A percentile compares a stretch with the other conserved stretches of the same genome.
phyloP scores from a whole-genome alignment of 345 rosid genomes.

The Corchorus capsularis region DNA sequence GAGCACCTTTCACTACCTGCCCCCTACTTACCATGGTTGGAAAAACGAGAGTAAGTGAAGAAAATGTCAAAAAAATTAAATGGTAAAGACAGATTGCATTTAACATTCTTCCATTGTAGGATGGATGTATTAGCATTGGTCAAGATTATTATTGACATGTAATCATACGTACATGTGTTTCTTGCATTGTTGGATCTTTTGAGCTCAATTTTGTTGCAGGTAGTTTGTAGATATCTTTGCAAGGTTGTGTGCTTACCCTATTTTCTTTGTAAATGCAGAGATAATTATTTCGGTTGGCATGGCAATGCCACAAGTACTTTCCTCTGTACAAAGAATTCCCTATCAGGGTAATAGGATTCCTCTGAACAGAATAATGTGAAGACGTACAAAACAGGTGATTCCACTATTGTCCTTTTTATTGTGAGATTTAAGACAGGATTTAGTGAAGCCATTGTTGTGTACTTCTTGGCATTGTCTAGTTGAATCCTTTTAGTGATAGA shows the following conservation, averaged over 20 bases:
- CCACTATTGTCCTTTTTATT: background rate
- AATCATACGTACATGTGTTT: background rate
- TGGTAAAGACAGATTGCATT: background rate
- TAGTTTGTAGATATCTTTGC: background rate
- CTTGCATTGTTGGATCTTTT: background rate
- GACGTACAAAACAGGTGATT: background rate
- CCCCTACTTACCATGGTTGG: background rate
- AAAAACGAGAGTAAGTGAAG: background rate
- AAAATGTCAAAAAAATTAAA: background rate
- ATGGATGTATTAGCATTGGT: background rate
- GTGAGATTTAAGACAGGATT: background rate
- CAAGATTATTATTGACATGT: background rate
- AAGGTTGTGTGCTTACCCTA: background rate
- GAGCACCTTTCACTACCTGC: background rate
- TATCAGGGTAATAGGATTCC: conserved; percentile 56
- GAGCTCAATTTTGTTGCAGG: background rate
- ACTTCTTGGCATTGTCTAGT: background rate
- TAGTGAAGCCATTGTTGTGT: background rate
- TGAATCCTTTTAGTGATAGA: background rate
- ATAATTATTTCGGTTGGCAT: conserved; percentile 85
- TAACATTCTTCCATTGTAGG: background rate
- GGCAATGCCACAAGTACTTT: conserved; percentile 84
- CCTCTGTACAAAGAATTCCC: conserved; percentile 53
- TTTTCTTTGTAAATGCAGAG: conserved; percentile 43
- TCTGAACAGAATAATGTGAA: conserved; percentile 48